Evolutionary conservation across 75 land plant genomes (phyloP).

Genomic region (Azolla pinnata): DNA sequence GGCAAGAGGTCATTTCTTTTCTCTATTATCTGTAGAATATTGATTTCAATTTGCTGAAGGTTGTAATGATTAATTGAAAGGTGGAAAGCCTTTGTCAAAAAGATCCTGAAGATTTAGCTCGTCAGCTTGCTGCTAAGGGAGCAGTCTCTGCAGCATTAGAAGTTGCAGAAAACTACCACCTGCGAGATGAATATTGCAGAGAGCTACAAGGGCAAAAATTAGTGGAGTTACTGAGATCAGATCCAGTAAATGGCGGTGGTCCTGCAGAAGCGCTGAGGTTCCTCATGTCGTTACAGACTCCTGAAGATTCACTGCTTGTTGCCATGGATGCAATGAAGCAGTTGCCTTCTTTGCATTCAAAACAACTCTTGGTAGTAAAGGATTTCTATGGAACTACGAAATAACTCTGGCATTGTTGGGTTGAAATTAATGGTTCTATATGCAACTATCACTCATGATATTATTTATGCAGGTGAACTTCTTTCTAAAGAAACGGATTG

Average conservation of each 20-base stretch:
- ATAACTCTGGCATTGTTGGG: constrained; percentile 1
- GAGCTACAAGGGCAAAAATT: constrained; percentile 95
- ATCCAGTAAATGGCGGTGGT: constrained; percentile 94
- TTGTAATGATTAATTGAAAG: constrained; percentile 21
- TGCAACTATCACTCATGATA: constrained; percentile 5
- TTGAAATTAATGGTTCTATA: no score
- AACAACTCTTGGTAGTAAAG: constrained; percentile 81
- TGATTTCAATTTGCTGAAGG: neutral
- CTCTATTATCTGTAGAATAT: neutral
- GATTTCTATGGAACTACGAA: neutral
- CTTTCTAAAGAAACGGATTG: constrained; percentile 72
- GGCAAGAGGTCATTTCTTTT: constrained; percentile 77
- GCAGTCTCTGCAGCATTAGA: constrained; percentile 97
- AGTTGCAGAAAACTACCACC: constrained; percentile 84
- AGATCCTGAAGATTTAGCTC: constrained; percentile 97
- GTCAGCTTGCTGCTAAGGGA: constrained; percentile 84
- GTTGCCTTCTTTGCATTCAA: constrained; percentile 78
- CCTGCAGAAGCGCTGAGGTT: constrained; percentile 96
- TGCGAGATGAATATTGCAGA: constrained; percentile 73
- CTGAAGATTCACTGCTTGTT: constrained; percentile 93
- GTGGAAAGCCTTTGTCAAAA: constrained; percentile 83
- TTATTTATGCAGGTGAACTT: constrained; percentile 66
- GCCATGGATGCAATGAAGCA: constrained; percentile 98
- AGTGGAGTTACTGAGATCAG: constrained; percentile 85
- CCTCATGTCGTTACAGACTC: constrained; percentile 68